A percentile compares a stretch with the other conserved stretches of the same genome.
Evolutionary conservation across 2,329 filamentous ascomycete species (phyloP).

Genomic region (Fusarium sulawesiense): DNA sequence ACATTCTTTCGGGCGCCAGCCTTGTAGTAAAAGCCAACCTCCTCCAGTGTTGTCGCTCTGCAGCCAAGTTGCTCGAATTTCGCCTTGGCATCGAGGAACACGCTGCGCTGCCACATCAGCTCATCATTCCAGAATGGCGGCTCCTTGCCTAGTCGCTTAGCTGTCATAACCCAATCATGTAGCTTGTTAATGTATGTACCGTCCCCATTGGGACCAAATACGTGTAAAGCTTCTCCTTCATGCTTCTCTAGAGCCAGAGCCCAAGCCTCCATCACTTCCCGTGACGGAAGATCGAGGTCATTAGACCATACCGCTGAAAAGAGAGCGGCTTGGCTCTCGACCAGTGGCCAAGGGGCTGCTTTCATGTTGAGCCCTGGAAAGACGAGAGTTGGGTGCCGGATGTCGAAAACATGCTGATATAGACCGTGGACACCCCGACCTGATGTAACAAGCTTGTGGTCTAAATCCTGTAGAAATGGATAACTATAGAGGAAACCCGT

Average conservation of each 20-base stretch:
- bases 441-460: conserved; percentile 68
- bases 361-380: conserved; percentile 82
- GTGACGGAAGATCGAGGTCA: conserved; percentile 71
- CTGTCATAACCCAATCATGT: conserved; percentile 68
- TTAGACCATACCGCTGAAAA: conserved; percentile 83
- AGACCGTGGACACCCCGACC: conserved; percentile 77
- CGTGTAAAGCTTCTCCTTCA: conserved; percentile 49
- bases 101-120: conserved; percentile 76
- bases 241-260: conserved; percentile 71
- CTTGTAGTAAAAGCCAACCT: conserved; percentile 76
- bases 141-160: conserved; percentile 68
- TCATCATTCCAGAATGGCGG: conserved; percentile 78
- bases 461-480: conserved; percentile 71
- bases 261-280: conserved; percentile 75
- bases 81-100: conserved; percentile 76
- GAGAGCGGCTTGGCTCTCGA: conserved; percentile 82
- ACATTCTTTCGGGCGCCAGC: conserved; percentile 25
- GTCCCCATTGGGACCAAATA: conserved; percentile 59
- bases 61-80: conserved; percentile 76
- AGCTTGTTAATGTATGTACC: conserved; percentile 76
- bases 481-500: conserved; percentile 91
- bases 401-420: conserved; percentile 84
- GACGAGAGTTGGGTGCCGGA: conserved; percentile 78
- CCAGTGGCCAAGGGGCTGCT: conserved; percentile 87
- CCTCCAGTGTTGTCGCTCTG: conserved; percentile 71